These are phyloP conservation scores for Blastosporella zonata DNA, from an alignment of 1,284 basidiomycete species.

Conservation along the genomic window DNA sequence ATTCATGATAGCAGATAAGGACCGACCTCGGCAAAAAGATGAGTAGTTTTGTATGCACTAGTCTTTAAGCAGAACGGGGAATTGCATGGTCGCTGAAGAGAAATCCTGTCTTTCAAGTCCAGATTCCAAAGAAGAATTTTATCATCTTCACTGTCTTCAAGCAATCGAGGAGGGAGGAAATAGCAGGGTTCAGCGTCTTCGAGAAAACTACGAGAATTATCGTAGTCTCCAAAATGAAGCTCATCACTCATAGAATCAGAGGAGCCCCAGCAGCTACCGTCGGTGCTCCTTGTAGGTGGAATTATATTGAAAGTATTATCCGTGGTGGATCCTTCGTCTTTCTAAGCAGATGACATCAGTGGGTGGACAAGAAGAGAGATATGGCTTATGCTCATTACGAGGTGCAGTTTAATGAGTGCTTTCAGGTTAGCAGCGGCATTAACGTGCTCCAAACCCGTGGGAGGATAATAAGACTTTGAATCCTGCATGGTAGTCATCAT, in stretches of 20 bases:
- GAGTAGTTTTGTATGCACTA: conserved; percentile 1
- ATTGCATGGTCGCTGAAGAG: neutral
- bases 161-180: conserved; percentile 8
- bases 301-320: neutral
- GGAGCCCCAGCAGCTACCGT: no score
- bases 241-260: neutral
- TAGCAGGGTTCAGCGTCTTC: neutral
- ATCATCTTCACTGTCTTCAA: conserved; percentile 7
- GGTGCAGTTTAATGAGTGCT: neutral
- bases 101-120: neutral
- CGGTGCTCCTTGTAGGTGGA: neutral
- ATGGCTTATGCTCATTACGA: neutral
- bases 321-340: no score
- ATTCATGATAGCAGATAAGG: neutral
- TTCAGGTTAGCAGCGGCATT: conserved; percentile 3
- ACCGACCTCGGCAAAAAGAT: neutral
- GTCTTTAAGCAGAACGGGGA: conserved; percentile 4
- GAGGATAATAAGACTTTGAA: conserved; percentile 12
- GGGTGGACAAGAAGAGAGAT: neutral
- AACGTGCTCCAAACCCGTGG: conserved; percentile 2
- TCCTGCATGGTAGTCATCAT: conserved; percentile 25
- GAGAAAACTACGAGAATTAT: neutral
- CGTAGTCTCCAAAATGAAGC: neutral
- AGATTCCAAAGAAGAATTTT: neutral
- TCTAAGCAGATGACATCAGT: neutral